Percentiles rank a stretch among this genome's conserved stretches.
Evolutionary conservation across 345 rosid genomes (phyloP).

Genomic region (Xanthoceras sorbifolium): DNA sequence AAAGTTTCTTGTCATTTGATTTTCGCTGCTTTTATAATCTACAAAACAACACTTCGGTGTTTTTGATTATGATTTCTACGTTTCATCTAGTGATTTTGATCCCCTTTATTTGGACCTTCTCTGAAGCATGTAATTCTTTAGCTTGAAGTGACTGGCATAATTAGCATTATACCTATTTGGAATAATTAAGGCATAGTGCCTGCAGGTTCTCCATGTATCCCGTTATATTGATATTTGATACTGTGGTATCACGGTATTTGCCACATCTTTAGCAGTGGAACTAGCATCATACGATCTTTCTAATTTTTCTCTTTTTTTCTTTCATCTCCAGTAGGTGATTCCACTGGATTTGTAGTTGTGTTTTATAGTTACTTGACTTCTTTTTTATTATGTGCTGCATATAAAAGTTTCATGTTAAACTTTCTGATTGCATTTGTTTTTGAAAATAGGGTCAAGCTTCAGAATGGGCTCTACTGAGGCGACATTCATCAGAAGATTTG

Average conservation of each 20-base stretch:
- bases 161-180: not conserved
- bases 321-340: not conserved
- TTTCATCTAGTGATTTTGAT: not conserved
- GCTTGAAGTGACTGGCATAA: not conserved
- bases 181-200: not conserved
- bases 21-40: not conserved
- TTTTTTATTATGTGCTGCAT: not conserved
- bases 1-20: not conserved
- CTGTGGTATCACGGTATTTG: not conserved
- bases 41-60: not conserved
- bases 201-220: not conserved
- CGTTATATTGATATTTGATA: not conserved
- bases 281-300: not conserved
- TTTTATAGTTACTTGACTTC: not conserved
- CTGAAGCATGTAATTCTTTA: not conserved
- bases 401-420: not conserved
- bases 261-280: not conserved
- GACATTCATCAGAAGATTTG: conserved; percentile 85
- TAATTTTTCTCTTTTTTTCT: not conserved
- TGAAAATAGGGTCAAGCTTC: conserved; percentile 86
- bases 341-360: not conserved
- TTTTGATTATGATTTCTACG: not conserved
- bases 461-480: conserved; percentile 96
- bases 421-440: not conserved
- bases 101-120: not conserved